Percentiles rank a stretch among this genome's conserved stretches.
These are phyloP conservation scores for Cytospora paraplurivora DNA, from an alignment of 2,329 filamentous ascomycete genomes.

Conservation along the genomic window DNA sequence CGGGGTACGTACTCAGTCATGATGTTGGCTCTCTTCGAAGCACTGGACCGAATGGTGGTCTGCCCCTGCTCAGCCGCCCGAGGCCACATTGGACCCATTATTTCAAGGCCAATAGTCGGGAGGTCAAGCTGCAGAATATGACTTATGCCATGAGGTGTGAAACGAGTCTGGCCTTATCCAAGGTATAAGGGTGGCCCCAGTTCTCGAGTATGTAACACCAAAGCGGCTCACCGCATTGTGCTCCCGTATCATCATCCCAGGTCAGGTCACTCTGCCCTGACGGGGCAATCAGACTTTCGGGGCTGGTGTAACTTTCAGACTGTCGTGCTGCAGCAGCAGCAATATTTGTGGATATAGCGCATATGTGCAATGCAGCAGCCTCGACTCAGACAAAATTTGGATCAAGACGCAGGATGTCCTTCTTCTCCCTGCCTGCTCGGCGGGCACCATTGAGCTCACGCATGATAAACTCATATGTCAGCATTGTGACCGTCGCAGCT, in stretches of 20 bases:
- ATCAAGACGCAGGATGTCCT: slow-evolving; percentile 30
- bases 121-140: neutral
- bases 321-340: neutral
- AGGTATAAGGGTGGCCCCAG: neutral
- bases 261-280: slow-evolving; percentile 6
- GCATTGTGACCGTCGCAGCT: slow-evolving; percentile 94
- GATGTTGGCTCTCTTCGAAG: neutral
- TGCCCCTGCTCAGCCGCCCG: neutral
- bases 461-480: slow-evolving; percentile 87
- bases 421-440: slow-evolving; percentile 43
- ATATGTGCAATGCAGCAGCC: neutral
- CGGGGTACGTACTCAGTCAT: neutral
- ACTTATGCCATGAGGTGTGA: slow-evolving; percentile 22
- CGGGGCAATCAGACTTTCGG: neutral
- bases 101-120: neutral
- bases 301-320: neutral
- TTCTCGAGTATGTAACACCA: slow-evolving; percentile 1
- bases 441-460: slow-evolving; percentile 50
- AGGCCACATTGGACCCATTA: neutral
- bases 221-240: slow-evolving; percentile 5
- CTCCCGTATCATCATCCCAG: slow-evolving; percentile 1
- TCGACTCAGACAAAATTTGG: slow-evolving; percentile 20
- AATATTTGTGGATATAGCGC: neutral
- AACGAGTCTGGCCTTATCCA: slow-evolving; percentile 14
- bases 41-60: neutral